Base-by-base conservation (phyloP, 768 basidiomycete species). In the Lyophyllum semitale region DNA sequence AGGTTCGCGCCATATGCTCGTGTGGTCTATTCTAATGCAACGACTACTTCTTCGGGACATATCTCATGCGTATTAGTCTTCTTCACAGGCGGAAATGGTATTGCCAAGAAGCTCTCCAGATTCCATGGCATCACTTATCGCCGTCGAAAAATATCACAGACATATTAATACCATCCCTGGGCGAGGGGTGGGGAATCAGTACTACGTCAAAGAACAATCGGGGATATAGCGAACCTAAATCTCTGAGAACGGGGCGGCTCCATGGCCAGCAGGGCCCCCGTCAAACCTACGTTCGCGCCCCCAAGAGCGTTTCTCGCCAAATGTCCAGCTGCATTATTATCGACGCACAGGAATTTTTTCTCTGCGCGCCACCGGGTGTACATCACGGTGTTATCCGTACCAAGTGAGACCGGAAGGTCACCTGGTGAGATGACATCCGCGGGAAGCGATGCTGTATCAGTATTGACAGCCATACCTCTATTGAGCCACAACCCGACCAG, bases 241-340 rank as follows among this genome's bases (percentile, higher is more conserved):
- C 67, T 49, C 51, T 73, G 59, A 23, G 73, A 66, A 7, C 73
- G 60, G 1, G 77, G 73, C 7, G 70, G 65, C 25, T 66, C 66
- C 41, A 74, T 66, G 26, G 64, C 64, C 53, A 81, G 45, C 47
- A 83, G 61, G 0, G 73, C 71, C n/a, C 63, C 66, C 22, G 71
- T 69, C 30, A 79, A 65, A 53, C 76, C 70, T 30, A 64, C 48
- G 59, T 79, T 70, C 8, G 76, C 76, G 0, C 83, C 82, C 8
- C 82, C 79, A 2, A 83, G 66, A 1, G 79, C 79, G 56, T 83
- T 84, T 45, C 79, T 67, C 41, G 75, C 68, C 38, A 84, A 61
- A 65, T 83, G 81, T 3, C 73, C 75, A 4, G 74, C 72, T 15
- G 71, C 74, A 55, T 81, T 82, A n/a, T 55, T 59, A 56, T 80